Conservation (phyloP, 1,284 basidiomycete species). For the Phellopilus nigrolimitatus region DNA sequence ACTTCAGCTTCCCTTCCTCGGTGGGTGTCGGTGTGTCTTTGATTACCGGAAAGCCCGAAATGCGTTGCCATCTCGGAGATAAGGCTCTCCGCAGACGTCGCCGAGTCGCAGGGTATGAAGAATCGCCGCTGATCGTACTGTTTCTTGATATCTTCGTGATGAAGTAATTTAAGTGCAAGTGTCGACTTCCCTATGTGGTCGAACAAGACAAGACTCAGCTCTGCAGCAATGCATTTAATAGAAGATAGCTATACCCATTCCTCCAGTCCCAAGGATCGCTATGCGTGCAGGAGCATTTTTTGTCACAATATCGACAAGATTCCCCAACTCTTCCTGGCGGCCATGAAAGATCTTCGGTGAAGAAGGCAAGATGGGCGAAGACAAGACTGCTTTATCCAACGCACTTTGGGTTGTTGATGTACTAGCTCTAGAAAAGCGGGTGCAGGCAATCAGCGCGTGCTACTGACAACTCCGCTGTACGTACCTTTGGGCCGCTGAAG, state of each 20-base stretch:
- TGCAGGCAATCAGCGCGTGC: background rate
- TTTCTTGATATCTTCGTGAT: conserved; percentile 2
- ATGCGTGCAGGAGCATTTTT: conserved; percentile 4
- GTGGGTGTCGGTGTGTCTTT: background rate
- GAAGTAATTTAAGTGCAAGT: conserved; percentile 4
- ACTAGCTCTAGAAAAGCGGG: background rate
- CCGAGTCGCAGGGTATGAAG: conserved; percentile 18
- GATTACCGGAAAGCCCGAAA: background rate
- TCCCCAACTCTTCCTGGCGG: background rate
- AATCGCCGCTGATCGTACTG: conserved; percentile 2
- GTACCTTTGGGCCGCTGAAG: too few species aligned
- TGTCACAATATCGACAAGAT: background rate
- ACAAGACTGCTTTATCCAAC: background rate
- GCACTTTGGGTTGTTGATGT: background rate
- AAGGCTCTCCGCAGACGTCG: conserved; percentile 5
- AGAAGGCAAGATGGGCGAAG: background rate
- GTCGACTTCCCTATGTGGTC: conserved; percentile 11
- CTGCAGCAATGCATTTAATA: background rate
- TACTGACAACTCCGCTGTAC: background rate
- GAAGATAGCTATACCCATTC: conserved; percentile 1
- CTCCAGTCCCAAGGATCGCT: conserved; percentile 15
- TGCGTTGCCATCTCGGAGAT: conserved; percentile 4
- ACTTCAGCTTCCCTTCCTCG: background rate
- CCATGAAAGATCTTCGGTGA: conserved; percentile 10
- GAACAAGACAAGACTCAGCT: background rate